phyloP scores from a whole-genome alignment of 2,329 filamentous ascomycete genomes.

The Ambrosiella beaveri region DNA sequence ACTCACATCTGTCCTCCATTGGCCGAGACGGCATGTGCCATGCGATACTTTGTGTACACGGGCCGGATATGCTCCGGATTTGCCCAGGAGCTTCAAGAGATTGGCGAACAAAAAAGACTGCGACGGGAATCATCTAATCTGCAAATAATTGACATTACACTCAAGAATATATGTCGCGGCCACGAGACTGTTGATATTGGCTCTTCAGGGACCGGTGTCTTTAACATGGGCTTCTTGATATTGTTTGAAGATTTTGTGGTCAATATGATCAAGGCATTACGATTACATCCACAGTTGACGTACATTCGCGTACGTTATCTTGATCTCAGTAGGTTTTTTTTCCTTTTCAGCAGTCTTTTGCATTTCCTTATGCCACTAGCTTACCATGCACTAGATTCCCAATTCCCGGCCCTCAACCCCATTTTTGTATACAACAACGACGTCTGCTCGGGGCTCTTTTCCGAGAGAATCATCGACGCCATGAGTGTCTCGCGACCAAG shows the following conservation, averaged over 20 bases:
- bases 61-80: slow-evolving; percentile 54
- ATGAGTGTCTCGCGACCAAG: background rate
- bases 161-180: slow-evolving; percentile 54
- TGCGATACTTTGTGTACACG: slow-evolving; percentile 56
- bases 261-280: slow-evolving; percentile 42
- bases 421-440: background rate
- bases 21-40: slow-evolving; percentile 38
- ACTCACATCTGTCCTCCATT: slow-evolving; percentile 50
- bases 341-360: background rate
- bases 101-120: background rate
- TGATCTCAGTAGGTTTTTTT: slow-evolving; percentile 39
- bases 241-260: slow-evolving; percentile 54
- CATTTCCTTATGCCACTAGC: background rate
- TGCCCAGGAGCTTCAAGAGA: slow-evolving; percentile 38
- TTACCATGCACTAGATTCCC: background rate
- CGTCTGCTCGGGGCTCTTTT: background rate
- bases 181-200: slow-evolving; percentile 25
- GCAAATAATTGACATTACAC: slow-evolving; percentile 51
- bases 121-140: background rate
- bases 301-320: slow-evolving; percentile 58
- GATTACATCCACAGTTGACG: slow-evolving; percentile 39
- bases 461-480: background rate
- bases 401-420: background rate
- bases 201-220: slow-evolving; percentile 51
- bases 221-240: slow-evolving; percentile 53